Evolutionary conservation across 805 yeast genomes (phyloP).

Genomic region (Nakazawaea pomicola): DNA sequence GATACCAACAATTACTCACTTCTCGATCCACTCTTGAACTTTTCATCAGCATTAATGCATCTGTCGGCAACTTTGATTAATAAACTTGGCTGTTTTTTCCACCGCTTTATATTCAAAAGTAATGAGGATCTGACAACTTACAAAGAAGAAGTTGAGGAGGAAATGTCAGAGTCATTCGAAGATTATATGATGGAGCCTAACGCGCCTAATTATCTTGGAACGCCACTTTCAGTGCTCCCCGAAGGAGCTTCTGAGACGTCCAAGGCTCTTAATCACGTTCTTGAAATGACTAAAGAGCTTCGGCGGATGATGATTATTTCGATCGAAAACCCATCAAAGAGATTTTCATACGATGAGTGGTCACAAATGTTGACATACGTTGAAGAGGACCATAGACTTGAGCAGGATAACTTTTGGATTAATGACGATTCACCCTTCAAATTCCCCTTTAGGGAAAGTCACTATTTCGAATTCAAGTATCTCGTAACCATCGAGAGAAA

Average conservation of each 20-base stretch:
- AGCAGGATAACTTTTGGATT: constrained; percentile 50
- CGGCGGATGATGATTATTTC: constrained; percentile 27
- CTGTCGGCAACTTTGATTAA: background rate
- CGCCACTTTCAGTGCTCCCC: background rate
- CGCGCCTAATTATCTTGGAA: background rate
- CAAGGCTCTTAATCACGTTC: constrained; percentile 18
- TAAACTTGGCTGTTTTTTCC: background rate
- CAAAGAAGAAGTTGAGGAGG: constrained; percentile 2
- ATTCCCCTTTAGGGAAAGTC: constrained; percentile 65
- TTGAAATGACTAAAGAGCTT: constrained; percentile 26
- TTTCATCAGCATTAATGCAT: background rate
- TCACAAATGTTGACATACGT: constrained; percentile 27
- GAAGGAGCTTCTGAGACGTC: constrained; percentile 8
- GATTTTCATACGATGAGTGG: constrained; percentile 54
- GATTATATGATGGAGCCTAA: background rate
- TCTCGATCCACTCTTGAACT: background rate
- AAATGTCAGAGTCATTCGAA: constrained; percentile 2
- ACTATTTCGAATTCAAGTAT: constrained; percentile 35
- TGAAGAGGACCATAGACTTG: constrained; percentile 18
- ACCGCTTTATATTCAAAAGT: constrained; percentile 5
- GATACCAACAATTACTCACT: constrained; percentile 12
- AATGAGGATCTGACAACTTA: background rate
- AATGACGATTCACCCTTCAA: constrained; percentile 63
- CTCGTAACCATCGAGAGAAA: constrained; percentile 3
- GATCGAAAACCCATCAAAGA: constrained; percentile 34